Conservation (phyloP, 805 yeast genomes). For the Groenewaldozyma salmanticensis region DNA sequence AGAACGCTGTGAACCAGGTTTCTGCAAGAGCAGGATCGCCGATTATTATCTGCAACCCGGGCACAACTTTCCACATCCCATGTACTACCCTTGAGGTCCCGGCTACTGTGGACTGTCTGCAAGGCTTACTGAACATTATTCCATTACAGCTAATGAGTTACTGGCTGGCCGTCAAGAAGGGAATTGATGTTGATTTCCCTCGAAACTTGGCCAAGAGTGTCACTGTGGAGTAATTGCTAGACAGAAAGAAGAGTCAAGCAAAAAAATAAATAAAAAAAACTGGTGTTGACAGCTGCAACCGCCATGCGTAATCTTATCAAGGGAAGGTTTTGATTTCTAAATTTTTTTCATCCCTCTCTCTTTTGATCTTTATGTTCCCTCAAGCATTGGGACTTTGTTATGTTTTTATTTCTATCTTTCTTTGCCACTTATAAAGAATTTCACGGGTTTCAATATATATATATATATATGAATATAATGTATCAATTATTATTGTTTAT, state of each 20-base stretch:
- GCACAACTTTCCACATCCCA: slow-evolving; percentile 39
- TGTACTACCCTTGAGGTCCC: slow-evolving; percentile 74
- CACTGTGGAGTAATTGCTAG: slow-evolving; percentile 82
- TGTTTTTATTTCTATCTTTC: neutral
- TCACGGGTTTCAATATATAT: neutral
- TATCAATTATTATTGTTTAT: neutral
- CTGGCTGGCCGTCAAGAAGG: slow-evolving; percentile 92
- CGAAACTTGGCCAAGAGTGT: slow-evolving; percentile 97
- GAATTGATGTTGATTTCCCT: slow-evolving; percentile 97
- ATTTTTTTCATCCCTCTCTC: neutral
- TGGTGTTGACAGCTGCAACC: no score
- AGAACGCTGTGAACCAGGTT: slow-evolving; percentile 93
- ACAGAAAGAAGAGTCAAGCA: no score
- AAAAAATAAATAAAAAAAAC: no score
- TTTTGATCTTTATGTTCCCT: neutral
- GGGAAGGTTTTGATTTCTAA: neutral
- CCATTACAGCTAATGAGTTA: slow-evolving; percentile 94
- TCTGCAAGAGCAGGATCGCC: slow-evolving; percentile 97
- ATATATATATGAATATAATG: neutral
- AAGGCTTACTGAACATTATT: slow-evolving; percentile 87
- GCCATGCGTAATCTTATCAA: no score
- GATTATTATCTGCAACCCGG: slow-evolving; percentile 82
- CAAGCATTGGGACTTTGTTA: neutral
- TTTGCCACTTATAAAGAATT: no score
- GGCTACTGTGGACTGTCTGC: slow-evolving; percentile 91